Base-by-base conservation (phyloP, 495 filamentous ascomycete genomes). In the Annulohypoxylon moriforme region DNA sequence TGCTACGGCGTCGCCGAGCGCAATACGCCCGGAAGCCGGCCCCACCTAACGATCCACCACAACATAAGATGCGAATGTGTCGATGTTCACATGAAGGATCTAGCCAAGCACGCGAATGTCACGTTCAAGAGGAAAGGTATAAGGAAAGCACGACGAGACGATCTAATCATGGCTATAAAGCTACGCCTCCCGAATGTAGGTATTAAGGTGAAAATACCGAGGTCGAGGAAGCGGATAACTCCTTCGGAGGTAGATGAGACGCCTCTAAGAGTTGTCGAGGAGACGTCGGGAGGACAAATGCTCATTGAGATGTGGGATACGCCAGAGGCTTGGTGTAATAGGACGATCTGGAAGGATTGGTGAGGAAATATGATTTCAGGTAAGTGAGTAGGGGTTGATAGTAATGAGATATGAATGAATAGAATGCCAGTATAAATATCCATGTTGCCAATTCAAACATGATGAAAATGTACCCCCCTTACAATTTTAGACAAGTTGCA, bases 321-420 rank as follows among this genome's bases (percentile, higher is more conserved):
- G 27, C 46, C 60, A 0, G 33, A 68, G 60, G 70, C 70, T 1
- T 76, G 60, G 58, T 16, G 36, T n/a, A 38, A 27, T 13, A 61
- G 74, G 20, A 63, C 13, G 2, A 76, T 76, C 63, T 76, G 74
- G 74, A 71, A 62, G 24, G 74, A 76, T 38, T 76, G 74, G 74
- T 76, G 47, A 71, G 34, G 14, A 10, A 1, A 42, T 40, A 2
- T 7, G 16, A 56, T 20, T 11, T 33, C 34, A 58, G 40, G 63
- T 59, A 49, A 36, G 52, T 57, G 18, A 38, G 16, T 13, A 18
- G 46, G 11, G 18, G 38, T 31, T 20, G 3, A 38, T 25, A 31
- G 49, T 29, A 31, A 31, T 40, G 44, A 24, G 44, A 24, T 8
- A 47, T 47, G 44, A 40, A 16, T 44, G 40, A 44, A 44, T 18